Evolutionary conservation across 352 stramenopile species (phyloP), one percentile per base, ranked within the genome.

Genomic region (Phytopythium aichiense): DNA sequence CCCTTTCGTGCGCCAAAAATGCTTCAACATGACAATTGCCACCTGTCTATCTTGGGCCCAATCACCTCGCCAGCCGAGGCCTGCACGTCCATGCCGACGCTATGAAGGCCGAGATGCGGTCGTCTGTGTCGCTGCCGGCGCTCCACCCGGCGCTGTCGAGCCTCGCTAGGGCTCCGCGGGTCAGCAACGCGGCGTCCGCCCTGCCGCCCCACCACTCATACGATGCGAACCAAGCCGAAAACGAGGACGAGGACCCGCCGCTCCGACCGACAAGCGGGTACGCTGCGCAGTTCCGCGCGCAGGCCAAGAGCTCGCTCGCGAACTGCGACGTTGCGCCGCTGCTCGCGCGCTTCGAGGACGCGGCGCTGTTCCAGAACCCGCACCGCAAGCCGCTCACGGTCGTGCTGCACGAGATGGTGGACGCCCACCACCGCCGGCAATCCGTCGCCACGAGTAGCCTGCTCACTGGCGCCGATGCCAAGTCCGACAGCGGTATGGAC

Each of bases 271-370:
- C 8, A 2, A 30, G 51, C 31, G 37, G 53, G 53, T 58, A 58
- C 53, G 53, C 53, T 35, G 35, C 53, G 35, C 66, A 64, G 50
- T 81, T 78, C 52, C 68, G 73, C 49, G 54, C 43, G 23, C 53
- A 72, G 54, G 66, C 70, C 23, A 81, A 78, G 60, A 43, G 51
- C 16, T 71, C 71, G 8, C 73, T 81, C 9, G 65, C 78, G 4
- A 42, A 54, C 23, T 56, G 63, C n/a, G 68, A 78, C 46, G 57
- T 81, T 6, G 45, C 56, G 5, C 70, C 67, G 6, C 55, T 81
- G 6, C 62, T 81, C 28, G 61, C 67, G 31, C 64, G 73, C 23
- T 81, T 81, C 51, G 73, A 76, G 43, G 64, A 70, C 57, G 66
- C 63, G 4, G 50, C 59, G 20, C 45, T 78, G 12, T 81, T 76